Evolutionary conservation across 495 filamentous ascomycete species (phyloP).

Genomic region (Trichoderma virens): DNA sequence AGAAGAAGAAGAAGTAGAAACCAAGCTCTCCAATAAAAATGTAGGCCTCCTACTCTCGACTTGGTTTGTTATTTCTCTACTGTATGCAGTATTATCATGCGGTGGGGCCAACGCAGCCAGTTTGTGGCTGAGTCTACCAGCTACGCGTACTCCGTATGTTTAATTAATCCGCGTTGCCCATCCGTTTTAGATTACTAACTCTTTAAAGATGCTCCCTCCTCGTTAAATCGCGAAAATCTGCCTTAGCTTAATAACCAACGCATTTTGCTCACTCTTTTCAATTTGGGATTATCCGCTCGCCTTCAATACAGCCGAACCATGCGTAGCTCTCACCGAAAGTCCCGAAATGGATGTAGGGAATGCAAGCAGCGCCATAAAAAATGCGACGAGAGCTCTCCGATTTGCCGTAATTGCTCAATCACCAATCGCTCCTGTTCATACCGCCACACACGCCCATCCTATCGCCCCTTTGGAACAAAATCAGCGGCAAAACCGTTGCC

Average conservation of each 20-base stretch:
- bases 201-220: no score
- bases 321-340: constrained; percentile 21
- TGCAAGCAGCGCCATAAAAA: constrained; percentile 30
- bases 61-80: no score
- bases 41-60: no score
- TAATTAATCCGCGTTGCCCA: no score
- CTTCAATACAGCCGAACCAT: not conserved
- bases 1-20: no score
- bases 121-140: not conserved
- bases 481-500: not conserved
- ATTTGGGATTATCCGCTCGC: not conserved
- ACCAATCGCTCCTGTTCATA: constrained; percentile 21
- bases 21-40: no score
- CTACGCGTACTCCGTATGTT: no score
- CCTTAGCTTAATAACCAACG: no score
- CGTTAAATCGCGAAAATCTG: no score
- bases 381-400: constrained; percentile 27
- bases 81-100: no score
- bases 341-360: constrained; percentile 19
- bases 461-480: not conserved
- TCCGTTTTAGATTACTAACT: no score
- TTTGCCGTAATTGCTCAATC: constrained; percentile 21
- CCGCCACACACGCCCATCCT: not conserved
- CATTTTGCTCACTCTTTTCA: not conserved
- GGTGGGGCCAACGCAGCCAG: not conserved